A percentile compares a stretch with the other conserved stretches of the same genome.
Evolutionary conservation across 106 monocot species (phyloP).

Genomic region (Triglochin maritima): DNA sequence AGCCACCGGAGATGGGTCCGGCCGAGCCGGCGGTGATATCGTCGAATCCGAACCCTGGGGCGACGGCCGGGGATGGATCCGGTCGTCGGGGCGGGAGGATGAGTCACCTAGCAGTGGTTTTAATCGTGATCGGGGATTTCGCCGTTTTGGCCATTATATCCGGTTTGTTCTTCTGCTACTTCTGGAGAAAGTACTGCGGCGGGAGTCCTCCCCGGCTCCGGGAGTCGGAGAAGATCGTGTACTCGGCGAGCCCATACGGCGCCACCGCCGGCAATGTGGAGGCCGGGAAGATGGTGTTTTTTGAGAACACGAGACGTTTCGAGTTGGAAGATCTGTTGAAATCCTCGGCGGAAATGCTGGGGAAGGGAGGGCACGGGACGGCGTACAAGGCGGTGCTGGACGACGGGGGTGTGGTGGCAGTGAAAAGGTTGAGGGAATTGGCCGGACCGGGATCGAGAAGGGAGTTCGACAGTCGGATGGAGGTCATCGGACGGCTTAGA

Average conservation of each 20-base stretch:
- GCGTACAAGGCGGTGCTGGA: conserved; percentile 78
- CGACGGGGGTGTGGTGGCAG: conserved; percentile 60
- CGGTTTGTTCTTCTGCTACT: conserved; percentile 73
- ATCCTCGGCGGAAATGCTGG: conserved; percentile 83
- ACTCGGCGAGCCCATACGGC: conserved; percentile 62
- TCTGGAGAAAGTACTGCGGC: conserved; percentile 58
- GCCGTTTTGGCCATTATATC: conserved; percentile 41
- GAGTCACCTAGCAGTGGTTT: conserved; percentile 51
- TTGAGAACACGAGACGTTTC: conserved; percentile 45
- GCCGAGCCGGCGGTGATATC: conserved; percentile 30
- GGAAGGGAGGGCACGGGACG: conserved; percentile 75
- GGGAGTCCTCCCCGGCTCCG: conserved; percentile 27
- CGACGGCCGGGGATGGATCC: not conserved
- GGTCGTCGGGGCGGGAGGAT: conserved; percentile 18
- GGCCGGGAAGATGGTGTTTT: conserved; percentile 73
- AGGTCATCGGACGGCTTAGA: conserved; percentile 42
- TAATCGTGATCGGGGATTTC: conserved; percentile 65
- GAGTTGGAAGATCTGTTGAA: conserved; percentile 78
- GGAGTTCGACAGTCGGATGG: conserved; percentile 76
- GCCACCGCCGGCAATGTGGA: conserved; percentile 26
- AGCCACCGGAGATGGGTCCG: not conserved
- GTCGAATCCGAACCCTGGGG: conserved; percentile 38
- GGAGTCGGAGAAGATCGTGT: conserved; percentile 84
- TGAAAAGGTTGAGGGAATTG: conserved; percentile 64
- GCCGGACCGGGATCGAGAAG: conserved; percentile 16